Conservation (phyloP, 768 basidiomycete genomes). For the Mycena leptocephala region DNA sequence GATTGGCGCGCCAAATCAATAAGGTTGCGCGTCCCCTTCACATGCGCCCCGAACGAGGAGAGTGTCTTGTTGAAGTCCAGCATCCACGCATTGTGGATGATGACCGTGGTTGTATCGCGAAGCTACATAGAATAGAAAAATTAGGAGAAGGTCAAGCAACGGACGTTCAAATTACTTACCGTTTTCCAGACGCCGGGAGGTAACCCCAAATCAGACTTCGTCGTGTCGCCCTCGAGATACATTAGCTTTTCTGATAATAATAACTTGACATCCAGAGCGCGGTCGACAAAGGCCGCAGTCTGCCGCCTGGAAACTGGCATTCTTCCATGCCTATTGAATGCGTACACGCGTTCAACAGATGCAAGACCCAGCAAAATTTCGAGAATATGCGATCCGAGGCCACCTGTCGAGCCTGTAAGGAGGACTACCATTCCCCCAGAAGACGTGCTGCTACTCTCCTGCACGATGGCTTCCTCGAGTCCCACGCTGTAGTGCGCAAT, state of each 20-base stretch:
- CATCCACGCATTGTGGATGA: constrained; percentile 66
- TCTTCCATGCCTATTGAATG: constrained; percentile 46
- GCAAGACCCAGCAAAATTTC: constrained; percentile 43
- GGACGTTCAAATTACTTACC: constrained; percentile 46
- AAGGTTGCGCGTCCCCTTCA: constrained; percentile 58
- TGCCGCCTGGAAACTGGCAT: constrained; percentile 44
- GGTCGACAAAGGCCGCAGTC: constrained; percentile 49
- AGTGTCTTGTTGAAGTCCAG: constrained; percentile 63
- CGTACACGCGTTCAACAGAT: constrained; percentile 47
- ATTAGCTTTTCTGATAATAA: constrained; percentile 51
- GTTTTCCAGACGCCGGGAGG: constrained; percentile 42
- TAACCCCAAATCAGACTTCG: constrained; percentile 48
- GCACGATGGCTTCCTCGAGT: neutral
- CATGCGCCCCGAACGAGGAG: constrained; percentile 60
- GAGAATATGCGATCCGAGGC: constrained; percentile 56
- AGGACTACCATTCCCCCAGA: constrained; percentile 44
- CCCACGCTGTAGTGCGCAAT: constrained; percentile 21
- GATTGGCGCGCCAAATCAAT: constrained; percentile 40
- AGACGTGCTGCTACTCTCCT: neutral
- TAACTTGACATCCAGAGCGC: constrained; percentile 46
- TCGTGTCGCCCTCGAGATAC: constrained; percentile 55
- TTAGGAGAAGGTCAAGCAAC: neutral
- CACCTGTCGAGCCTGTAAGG: constrained; percentile 62
- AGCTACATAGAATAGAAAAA: constrained; percentile 39
- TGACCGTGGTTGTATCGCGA: constrained; percentile 46